Evolutionary conservation across 169 alveolate species (phyloP).

Genomic region (Cryptosporidium meleagridis): DNA sequence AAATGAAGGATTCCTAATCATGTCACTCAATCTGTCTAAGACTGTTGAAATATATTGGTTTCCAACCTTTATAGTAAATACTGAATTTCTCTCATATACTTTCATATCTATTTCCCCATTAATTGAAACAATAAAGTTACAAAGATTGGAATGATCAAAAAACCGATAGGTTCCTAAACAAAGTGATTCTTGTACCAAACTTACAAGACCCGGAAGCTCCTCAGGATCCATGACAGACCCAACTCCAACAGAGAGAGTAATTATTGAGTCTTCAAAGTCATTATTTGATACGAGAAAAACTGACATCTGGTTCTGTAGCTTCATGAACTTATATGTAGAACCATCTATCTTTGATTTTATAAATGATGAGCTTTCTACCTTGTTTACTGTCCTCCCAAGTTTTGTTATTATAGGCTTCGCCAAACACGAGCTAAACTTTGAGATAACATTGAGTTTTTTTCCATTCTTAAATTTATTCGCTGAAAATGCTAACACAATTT

Average conservation of each 20-base stretch:
- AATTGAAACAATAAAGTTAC: background rate
- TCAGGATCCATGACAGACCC: slow-evolving; percentile 42
- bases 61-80: background rate
- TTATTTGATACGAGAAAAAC: slow-evolving; percentile 10
- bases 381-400: background rate
- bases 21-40: slow-evolving; percentile 1
- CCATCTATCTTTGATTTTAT: slow-evolving; percentile 7
- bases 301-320: slow-evolving; percentile 4
- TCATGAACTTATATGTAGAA: background rate
- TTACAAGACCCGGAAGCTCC: background rate
- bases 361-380: slow-evolving; percentile 14
- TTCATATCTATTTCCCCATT: background rate
- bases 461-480: background rate
- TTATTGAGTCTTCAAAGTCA: background rate
- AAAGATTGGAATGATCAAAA: slow-evolving; percentile 7
- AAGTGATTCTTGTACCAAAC: slow-evolving; percentile 13
- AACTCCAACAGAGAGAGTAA: slow-evolving; percentile 48
- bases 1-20: slow-evolving; percentile 21
- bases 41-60: background rate
- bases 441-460: background rate
- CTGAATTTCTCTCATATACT: background rate
- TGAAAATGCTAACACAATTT: background rate
- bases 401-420: background rate
- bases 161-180: slow-evolving; percentile 15
- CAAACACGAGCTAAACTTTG: background rate